These are phyloP conservation scores for Setaria italica DNA, from an alignment of 202 grass and related monocot genomes.

Conservation along the genomic window DNA sequence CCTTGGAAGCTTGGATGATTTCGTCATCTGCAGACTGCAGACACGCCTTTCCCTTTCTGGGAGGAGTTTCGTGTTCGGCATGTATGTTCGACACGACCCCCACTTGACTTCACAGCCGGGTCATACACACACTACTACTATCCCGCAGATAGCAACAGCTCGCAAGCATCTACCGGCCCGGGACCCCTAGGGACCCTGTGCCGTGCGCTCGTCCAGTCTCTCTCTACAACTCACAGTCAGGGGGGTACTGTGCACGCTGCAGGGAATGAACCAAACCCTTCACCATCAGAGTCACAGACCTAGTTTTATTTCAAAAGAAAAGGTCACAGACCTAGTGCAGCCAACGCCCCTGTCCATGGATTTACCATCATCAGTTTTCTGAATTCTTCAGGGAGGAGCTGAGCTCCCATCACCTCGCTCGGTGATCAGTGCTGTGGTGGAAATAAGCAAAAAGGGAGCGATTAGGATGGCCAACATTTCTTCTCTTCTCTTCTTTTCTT, in stretches of 20 bases:
- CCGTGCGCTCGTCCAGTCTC: not conserved
- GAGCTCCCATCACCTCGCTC: not conserved
- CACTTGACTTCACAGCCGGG: not conserved
- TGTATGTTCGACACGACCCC: not conserved
- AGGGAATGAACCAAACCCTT: not conserved
- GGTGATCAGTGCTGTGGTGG: not conserved
- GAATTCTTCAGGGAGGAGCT: not conserved
- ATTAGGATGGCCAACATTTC: slow-evolving; percentile 19
- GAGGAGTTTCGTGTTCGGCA: too few species aligned
- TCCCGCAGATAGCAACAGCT: too few species aligned
- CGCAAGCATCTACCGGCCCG: too few species aligned
- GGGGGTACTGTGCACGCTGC: not conserved
- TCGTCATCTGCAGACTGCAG: too few species aligned
- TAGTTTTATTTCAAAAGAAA: too few species aligned
- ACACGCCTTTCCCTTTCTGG: too few species aligned
- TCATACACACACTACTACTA: not conserved
- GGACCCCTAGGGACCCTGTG: too few species aligned
- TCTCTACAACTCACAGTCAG: not conserved
- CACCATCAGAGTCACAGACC: too few species aligned
- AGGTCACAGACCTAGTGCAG: too few species aligned
- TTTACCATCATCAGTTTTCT: not conserved
- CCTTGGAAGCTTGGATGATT: too few species aligned
- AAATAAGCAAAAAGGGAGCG: not conserved
- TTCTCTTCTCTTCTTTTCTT: too few species aligned
- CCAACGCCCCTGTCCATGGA: too few species aligned